These are phyloP conservation scores for Cyberlindnera euphorbiiphila DNA, from an alignment of 805 yeast genomes.

Conservation along the genomic window DNA sequence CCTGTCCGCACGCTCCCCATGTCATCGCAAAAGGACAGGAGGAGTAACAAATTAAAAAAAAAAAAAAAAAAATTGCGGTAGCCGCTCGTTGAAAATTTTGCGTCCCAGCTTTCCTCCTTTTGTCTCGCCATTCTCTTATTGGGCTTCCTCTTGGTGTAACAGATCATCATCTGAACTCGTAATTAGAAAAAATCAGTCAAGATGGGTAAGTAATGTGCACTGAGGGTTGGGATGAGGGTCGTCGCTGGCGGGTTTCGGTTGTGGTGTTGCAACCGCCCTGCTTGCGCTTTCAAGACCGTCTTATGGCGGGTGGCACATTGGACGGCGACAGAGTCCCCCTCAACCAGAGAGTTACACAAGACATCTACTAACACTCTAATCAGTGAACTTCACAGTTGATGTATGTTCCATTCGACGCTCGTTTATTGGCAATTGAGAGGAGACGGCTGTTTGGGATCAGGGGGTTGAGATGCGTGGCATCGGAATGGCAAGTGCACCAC, in stretches of 20 bases:
- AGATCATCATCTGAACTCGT: slow-evolving; percentile 17
- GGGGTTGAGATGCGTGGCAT: no score
- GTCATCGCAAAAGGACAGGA: no score
- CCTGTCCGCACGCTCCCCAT: not conserved
- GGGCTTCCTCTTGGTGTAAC: not conserved
- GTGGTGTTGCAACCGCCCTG: not conserved
- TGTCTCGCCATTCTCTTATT: not conserved
- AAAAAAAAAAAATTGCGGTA: slow-evolving; percentile 7
- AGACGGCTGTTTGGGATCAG: no score
- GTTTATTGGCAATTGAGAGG: no score
- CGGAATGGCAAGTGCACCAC: no score
- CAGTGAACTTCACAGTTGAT: slow-evolving; percentile 60
- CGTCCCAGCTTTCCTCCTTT: slow-evolving; percentile 7
- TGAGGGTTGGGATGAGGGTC: no score
- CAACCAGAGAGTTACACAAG: not conserved
- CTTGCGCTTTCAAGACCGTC: no score
- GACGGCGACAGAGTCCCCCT: not conserved
- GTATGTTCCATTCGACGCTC: slow-evolving; percentile 21
- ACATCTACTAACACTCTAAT: slow-evolving; percentile 21
- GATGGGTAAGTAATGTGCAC: slow-evolving; percentile 27
- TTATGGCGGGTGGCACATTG: no score
- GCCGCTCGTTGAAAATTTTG: slow-evolving; percentile 16
- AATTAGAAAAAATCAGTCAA: slow-evolving; percentile 21
- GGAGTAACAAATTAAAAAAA: slow-evolving; percentile 1
- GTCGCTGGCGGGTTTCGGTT: not conserved